Evolutionary conservation across 78 protist genomes (phyloP), one percentile per base, ranked within the genome.

Genomic region (Dictyostelium brefeldianum): DNA sequence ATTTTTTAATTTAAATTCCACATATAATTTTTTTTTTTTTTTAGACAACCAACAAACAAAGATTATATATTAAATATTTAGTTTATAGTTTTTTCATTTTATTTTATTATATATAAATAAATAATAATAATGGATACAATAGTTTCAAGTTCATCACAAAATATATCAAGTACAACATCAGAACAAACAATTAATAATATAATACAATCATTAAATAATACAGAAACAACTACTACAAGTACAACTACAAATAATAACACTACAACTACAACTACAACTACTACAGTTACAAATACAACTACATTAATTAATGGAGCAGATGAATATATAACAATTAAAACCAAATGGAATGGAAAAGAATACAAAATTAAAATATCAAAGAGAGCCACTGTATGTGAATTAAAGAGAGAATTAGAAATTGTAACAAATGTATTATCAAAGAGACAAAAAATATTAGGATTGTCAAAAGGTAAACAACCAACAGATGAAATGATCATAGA

Each of bases 271-370:
- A 50, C 90, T 11, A 51, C 90, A 5, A 82, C 80, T 20, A 82
- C 90, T 5, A 59, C 17, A 71, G 25, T 15, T 5, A 15, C 43
- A 80, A 80, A 80, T 14, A 78, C 83, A 48, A 57, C 25, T 27
- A 62, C 87, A 36, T 46, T 17, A 31, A 81, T 29, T 46, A 81
- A 20, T 36, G 70, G 51, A 50, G 81, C 18, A 83, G 18, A 48
- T 47, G 69, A n/a, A 53, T 17, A 48, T 20, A 73, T 41, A 31
- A 59, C 29, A 83, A 62, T 65, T 15, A 48, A 81, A 81, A 65
- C 91, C 0, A 90, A 90, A 79, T 90, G 89, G 89, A 90, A 69
- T 62, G 95, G 95, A 17, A 81, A 82, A 77, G 95, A 90, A 67
- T 79, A 51, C 53, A 36, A 47, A 5, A 54, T 90, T 25, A 20